Conservation (phyloP, 257 asterid genomes). For the Solanum chaucha region DNA sequence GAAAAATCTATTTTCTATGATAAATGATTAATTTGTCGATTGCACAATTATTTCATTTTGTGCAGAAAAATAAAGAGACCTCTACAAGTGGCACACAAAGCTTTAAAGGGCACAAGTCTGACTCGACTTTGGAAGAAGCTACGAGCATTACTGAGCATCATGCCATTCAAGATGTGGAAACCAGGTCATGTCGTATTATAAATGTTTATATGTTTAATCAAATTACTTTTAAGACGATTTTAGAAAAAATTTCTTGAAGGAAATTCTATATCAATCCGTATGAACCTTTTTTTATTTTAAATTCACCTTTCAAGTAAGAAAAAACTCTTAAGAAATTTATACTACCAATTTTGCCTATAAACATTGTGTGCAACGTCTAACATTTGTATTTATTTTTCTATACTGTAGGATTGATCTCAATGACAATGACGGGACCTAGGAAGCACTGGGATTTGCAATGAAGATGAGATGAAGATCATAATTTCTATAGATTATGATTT, state of each 20-base stretch:
- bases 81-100: neutral
- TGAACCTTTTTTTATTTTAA: neutral
- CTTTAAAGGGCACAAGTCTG: neutral
- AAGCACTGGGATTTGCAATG: neutral
- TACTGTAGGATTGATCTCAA: neutral
- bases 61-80: neutral
- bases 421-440: neutral
- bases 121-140: neutral
- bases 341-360: neutral
- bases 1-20: neutral
- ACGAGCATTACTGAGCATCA: neutral
- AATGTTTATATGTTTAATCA: neutral
- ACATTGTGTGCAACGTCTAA: neutral
- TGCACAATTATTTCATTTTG: neutral
- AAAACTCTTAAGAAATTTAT: neutral
- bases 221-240: neutral
- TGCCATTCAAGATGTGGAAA: neutral
- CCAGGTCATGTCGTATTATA: neutral
- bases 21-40: neutral
- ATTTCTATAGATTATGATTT: neutral
- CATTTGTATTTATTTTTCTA: neutral
- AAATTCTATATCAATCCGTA: neutral
- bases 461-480: neutral
- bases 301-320: neutral
- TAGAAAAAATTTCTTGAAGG: neutral